These are phyloP conservation scores for Fusarium circinatum DNA, from an alignment of 2,329 filamentous ascomycete species.

Conservation along the genomic window DNA sequence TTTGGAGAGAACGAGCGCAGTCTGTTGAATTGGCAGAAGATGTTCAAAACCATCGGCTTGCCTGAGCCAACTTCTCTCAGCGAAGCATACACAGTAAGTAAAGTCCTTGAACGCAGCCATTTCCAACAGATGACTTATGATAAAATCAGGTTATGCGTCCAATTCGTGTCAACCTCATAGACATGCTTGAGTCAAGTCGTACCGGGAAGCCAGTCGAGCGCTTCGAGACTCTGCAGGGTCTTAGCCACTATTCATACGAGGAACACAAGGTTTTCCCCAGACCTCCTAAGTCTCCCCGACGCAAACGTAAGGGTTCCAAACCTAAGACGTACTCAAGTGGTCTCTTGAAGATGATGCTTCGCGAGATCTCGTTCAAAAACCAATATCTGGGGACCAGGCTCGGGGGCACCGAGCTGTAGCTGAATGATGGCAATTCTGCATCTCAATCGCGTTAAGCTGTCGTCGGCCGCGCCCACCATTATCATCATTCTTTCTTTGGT, in stretches of 20 bases:
- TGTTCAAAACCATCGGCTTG: conserved; percentile 17
- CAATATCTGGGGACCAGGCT: not conserved
- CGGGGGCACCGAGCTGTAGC: not conserved
- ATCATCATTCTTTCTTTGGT: not conserved
- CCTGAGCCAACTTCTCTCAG: conserved; percentile 3
- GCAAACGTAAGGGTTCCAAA: not conserved
- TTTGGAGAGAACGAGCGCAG: conserved; percentile 8
- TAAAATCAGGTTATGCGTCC: not conserved
- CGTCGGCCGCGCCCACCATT: too few species aligned
- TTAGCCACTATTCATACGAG: too few species aligned
- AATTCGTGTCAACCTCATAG: conserved; percentile 6
- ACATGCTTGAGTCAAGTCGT: not conserved
- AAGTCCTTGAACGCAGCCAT: fast-evolving
- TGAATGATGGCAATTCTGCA: not conserved
- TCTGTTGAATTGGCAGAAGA: conserved; percentile 12
- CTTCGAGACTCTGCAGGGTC: not conserved
- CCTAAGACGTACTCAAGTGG: not conserved
- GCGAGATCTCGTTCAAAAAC: conserved; percentile 1
- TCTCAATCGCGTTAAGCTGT: not conserved
- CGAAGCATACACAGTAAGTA: conserved; percentile 9
- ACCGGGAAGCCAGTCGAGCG: not conserved
- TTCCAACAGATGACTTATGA: not conserved
- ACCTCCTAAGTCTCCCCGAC: not conserved
- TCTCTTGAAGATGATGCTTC: conserved; percentile 20
- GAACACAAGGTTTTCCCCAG: not conserved